phyloP scores from a whole-genome alignment of 306 rosid genomes.

The Citrullus amarus region DNA sequence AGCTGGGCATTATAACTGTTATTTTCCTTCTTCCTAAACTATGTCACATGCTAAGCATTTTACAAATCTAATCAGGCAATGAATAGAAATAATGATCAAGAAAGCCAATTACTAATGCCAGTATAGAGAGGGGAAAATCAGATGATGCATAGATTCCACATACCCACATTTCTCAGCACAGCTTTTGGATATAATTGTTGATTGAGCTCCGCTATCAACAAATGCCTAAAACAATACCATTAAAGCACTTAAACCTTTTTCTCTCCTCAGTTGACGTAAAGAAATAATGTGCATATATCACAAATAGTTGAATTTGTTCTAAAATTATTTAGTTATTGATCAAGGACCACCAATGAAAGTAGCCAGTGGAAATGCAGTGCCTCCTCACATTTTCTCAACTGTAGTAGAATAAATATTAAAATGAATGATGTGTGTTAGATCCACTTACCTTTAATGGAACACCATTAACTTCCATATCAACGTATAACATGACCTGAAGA shows the following conservation, averaged over 20 bases:
- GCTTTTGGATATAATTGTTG: constrained; percentile 91
- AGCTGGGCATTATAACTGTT: neutral
- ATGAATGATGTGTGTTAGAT: neutral
- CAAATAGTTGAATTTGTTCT: neutral
- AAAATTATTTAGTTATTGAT: neutral
- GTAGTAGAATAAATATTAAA: neutral
- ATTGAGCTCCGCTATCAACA: constrained; percentile 98
- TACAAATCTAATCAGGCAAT: neutral
- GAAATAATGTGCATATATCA: neutral
- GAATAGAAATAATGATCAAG: neutral
- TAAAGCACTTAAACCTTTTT: neutral
- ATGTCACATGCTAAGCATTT: neutral
- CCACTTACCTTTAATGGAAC: constrained; percentile 75
- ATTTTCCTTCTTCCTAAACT: neutral
- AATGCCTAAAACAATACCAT: constrained; percentile 58
- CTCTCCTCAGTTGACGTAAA: neutral
- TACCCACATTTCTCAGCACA: constrained; percentile 98
- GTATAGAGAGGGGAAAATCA: neutral
- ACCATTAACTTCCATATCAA: constrained; percentile 98
- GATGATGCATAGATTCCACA: constrained; percentile 15
- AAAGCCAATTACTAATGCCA: neutral
- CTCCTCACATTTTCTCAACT: constrained; percentile 4
- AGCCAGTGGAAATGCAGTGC: neutral
- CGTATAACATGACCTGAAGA: constrained; percentile 80
- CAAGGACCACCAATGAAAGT: neutral